Percentiles rank a stretch among this genome's conserved stretches.
Evolutionary conservation across 352 stramenopile genomes (phyloP).

Genomic region (Peronospora destructor): DNA sequence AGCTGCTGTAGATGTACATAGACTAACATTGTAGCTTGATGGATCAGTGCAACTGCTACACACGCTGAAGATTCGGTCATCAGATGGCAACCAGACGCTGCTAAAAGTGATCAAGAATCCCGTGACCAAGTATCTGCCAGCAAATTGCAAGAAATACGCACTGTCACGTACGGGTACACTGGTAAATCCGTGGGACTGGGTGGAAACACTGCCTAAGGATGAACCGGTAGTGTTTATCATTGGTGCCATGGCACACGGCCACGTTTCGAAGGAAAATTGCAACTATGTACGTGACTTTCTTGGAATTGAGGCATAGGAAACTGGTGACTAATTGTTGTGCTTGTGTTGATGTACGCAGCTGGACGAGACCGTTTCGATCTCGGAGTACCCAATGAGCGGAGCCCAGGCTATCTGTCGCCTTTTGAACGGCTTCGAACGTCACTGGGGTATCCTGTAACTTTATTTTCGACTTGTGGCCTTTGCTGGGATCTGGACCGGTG

Average conservation of each 20-base stretch:
- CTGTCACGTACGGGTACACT: constrained; percentile 90
- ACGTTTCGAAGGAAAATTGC: constrained; percentile 96
- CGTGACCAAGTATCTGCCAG: constrained; percentile 93
- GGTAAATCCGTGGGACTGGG: constrained; percentile 93
- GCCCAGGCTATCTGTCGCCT: constrained; percentile 95
- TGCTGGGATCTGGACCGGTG: constrained; percentile 2
- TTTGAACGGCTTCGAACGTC: constrained; percentile 95
- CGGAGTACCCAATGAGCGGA: constrained; percentile 96
- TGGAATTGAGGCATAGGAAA: not conserved
- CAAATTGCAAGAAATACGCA: constrained; percentile 93
- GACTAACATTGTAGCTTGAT: constrained; percentile 27
- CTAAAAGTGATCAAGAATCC: constrained; percentile 99
- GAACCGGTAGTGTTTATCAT: constrained; percentile 96
- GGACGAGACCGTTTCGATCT: constrained; percentile 96
- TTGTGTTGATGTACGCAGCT: constrained; percentile 46
- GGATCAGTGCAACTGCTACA: constrained; percentile 97
- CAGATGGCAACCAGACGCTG: constrained; percentile 93
- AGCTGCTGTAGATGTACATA: not conserved
- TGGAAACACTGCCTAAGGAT: constrained; percentile 85
- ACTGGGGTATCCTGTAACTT: constrained; percentile 97
- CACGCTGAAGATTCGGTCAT: constrained; percentile 99
- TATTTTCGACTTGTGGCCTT: constrained; percentile 9
- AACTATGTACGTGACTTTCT: constrained; percentile 80
- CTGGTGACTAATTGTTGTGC: constrained; percentile 4
- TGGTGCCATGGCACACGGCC: constrained; percentile 94